Conservation (phyloP, 2,329 filamentous ascomycete genomes). For the Colletotrichum orbiculare region DNA sequence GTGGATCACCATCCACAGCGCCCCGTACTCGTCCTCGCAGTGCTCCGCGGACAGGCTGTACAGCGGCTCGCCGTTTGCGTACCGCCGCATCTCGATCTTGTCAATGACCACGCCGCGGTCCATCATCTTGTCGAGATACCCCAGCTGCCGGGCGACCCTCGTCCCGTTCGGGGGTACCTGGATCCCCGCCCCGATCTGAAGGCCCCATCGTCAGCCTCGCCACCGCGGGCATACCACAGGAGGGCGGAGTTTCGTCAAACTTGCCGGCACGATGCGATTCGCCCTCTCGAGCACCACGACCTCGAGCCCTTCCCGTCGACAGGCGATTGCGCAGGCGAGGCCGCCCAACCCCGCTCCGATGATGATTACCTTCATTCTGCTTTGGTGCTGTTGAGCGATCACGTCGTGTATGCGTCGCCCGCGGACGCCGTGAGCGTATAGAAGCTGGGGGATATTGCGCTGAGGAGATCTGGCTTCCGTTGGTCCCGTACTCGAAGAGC, state of each 20-base stretch:
- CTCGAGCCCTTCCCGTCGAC: slow-evolving; percentile 21
- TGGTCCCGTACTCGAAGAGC: not conserved
- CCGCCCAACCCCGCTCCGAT: slow-evolving; percentile 31
- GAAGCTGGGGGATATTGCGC: no score
- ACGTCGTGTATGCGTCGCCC: no score
- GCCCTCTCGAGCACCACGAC: slow-evolving; percentile 35
- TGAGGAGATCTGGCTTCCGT: no score
- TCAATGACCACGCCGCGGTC: not conserved
- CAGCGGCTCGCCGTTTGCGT: slow-evolving; percentile 9
- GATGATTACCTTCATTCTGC: slow-evolving; percentile 25
- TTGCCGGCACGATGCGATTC: slow-evolving; percentile 19
- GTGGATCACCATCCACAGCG: slow-evolving; percentile 24
- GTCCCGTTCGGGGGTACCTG: slow-evolving; percentile 29
- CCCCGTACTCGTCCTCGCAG: slow-evolving; percentile 10
- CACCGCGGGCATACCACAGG: no score
- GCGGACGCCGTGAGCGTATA: no score
- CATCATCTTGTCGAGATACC: slow-evolving; percentile 16
- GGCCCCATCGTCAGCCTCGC: not conserved
- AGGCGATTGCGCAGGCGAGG: slow-evolving; percentile 33
- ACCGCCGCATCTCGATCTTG: slow-evolving; percentile 18
- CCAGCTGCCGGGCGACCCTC: slow-evolving; percentile 24
- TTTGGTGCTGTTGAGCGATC: not conserved
- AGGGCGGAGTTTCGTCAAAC: not conserved
- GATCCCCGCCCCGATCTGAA: slow-evolving; percentile 30
- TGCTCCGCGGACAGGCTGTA: not conserved